Base-by-base conservation (phyloP, 2,329 filamentous ascomycete genomes). In the Dactylonectria estremocensis region DNA sequence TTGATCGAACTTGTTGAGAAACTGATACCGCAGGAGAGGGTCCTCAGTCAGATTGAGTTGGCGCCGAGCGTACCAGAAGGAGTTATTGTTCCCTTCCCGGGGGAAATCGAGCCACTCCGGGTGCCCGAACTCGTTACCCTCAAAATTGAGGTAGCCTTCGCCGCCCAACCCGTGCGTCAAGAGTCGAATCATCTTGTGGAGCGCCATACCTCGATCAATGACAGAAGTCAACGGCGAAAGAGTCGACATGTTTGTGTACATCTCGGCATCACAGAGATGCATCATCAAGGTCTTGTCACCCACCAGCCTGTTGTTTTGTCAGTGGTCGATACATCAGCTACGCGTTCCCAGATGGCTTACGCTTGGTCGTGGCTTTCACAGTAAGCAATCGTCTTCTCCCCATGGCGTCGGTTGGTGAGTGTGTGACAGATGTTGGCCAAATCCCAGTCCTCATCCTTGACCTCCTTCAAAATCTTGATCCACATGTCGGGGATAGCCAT, bases 71-170 rank as follows among this genome's bases (percentile, higher is more conserved):
- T 97, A 97, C 91, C 94, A 95, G 86, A 95, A 98, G 52, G 93
- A 96, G 83, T 97, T 97, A 77, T 91, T 84, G 83, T 98, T 98
- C 66, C 96, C 96, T 77, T 92, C 94, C 58, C 96, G 93, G 4
- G 96, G 96, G 82, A 99, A 99, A 81, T 99, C 96, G 45, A 99
- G 92, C 96, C 96, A 99, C 82, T 99, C 96, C 0, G 96, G 96
- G 79, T 99, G 96, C 1, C 96, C 96, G 77, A 99, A 99, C 82
- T 99, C 96, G 81, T 99, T 99, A 68, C 96, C 96, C 83, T 98
- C 95, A 76, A 99, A 99, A 84, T 98, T 99, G 60, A 99, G 92
- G 78, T 97, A 99, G 45, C 95, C 96, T 82, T 99, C 96, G 62
- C 96, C 96, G 66, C 96, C 96, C 16, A 99, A 89, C 48, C 88